These are phyloP conservation scores for Delphinella strobiligena DNA, from an alignment of 2,329 filamentous ascomycete genomes.

Conservation along the genomic window DNA sequence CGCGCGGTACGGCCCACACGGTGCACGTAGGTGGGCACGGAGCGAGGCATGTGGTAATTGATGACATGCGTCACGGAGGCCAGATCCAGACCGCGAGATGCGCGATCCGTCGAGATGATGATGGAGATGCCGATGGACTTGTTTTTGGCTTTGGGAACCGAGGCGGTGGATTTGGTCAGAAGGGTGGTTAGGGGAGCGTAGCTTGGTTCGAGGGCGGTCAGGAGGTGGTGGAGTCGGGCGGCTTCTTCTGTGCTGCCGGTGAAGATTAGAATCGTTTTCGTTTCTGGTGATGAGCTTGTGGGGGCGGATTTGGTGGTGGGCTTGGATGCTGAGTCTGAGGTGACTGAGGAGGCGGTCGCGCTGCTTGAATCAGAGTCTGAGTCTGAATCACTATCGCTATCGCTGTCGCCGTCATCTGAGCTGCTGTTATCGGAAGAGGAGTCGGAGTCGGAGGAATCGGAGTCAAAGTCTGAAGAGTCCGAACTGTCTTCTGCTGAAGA, in stretches of 20 bases:
- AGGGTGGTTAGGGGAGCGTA: constrained; percentile 17
- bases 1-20: constrained; percentile 83
- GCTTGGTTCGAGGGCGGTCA: constrained; percentile 30
- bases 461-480: constrained; percentile 23
- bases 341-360: background rate
- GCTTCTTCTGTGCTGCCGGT: constrained; percentile 84
- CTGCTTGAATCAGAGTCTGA: constrained; percentile 7
- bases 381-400: constrained; percentile 1
- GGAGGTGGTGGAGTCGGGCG: constrained; percentile 70
- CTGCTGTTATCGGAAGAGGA: too few species aligned
- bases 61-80: constrained; percentile 69
- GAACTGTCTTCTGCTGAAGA: constrained; percentile 8
- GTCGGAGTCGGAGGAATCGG: constrained; percentile 18
- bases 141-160: background rate
- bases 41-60: constrained; percentile 85
- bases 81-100: constrained; percentile 72
- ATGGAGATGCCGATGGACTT: constrained; percentile 36
- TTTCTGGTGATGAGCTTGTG: background rate
- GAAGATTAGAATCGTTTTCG: constrained; percentile 52
- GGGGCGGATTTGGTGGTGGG: background rate
- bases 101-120: constrained; percentile 85
- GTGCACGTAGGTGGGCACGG: constrained; percentile 75
- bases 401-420: background rate
- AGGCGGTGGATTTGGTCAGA: constrained; percentile 60
- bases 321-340: background rate